Evolutionary conservation across 148 eudicot genomes (phyloP).

Genomic region (Rhododendron molle): DNA sequence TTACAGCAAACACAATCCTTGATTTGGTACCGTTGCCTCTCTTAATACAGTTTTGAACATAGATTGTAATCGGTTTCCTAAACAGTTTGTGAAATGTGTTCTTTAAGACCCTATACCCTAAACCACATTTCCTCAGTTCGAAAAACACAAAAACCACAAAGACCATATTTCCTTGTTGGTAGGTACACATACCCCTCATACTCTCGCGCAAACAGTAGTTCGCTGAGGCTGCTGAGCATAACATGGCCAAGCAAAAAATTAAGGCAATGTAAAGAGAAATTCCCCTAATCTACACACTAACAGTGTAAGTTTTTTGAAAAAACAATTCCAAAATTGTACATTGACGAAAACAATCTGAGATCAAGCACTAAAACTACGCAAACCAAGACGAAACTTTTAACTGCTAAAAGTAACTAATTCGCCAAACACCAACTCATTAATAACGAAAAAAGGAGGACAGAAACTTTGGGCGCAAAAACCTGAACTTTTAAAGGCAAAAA

Average conservation of each 20-base stretch:
- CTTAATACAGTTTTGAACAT: background rate
- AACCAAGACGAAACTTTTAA: background rate
- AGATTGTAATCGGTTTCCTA: background rate
- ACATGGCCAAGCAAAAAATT: background rate
- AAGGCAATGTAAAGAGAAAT: background rate
- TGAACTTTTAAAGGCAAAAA: background rate
- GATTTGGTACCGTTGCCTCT: background rate
- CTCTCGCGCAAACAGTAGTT: background rate
- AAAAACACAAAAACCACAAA: background rate
- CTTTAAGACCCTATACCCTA: background rate
- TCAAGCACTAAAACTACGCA: background rate
- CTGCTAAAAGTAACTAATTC: background rate
- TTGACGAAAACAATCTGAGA: background rate
- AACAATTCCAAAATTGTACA: background rate
- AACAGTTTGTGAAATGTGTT: background rate
- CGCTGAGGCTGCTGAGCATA: background rate
- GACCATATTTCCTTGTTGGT: background rate
- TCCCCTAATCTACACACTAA: background rate
- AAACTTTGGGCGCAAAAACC: background rate
- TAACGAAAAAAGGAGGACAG: background rate
- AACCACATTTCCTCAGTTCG: background rate
- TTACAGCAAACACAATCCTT: background rate
- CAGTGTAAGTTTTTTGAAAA: background rate
- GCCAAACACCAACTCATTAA: background rate
- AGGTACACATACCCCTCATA: background rate